Percentiles rank a stretch among this genome's conserved stretches.
These are phyloP conservation scores for Ramularia endophylla DNA, from an alignment of 2,329 filamentous ascomycete species.

Conservation along the genomic window DNA sequence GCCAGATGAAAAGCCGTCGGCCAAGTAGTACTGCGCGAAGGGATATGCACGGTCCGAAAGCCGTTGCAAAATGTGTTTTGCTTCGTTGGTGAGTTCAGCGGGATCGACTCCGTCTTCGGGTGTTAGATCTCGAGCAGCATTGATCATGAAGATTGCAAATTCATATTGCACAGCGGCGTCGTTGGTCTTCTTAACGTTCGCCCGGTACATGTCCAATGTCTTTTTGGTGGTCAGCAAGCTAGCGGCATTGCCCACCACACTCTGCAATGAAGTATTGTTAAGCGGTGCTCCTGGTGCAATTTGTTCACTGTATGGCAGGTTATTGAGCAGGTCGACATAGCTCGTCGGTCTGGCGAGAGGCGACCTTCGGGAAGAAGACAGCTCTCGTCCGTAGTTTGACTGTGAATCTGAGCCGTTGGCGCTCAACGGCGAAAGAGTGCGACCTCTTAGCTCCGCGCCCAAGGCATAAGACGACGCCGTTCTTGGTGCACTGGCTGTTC, in stretches of 20 bases:
- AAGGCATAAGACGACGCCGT: slow-evolving; percentile 73
- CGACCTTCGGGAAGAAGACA: slow-evolving; percentile 49
- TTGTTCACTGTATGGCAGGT: slow-evolving; percentile 73
- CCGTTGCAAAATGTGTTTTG: slow-evolving; percentile 79
- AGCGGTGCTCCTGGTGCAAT: slow-evolving; percentile 58
- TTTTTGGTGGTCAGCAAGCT: slow-evolving; percentile 86
- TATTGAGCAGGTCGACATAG: slow-evolving; percentile 55
- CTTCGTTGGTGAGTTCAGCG: slow-evolving; percentile 71
- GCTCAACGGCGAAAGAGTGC: slow-evolving; percentile 51
- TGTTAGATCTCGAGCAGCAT: slow-evolving; percentile 72
- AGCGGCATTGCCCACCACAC: slow-evolving; percentile 78
- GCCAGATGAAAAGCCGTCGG: slow-evolving; percentile 87
- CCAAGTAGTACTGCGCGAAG: slow-evolving; percentile 96
- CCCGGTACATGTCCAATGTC: slow-evolving; percentile 95
- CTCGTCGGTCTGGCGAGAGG: slow-evolving; percentile 54
- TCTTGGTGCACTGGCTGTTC: slow-evolving; percentile 39
- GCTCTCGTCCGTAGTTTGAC: slow-evolving; percentile 40
- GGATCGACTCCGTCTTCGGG: slow-evolving; percentile 38
- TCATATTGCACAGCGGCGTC: slow-evolving; percentile 89
- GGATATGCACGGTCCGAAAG: slow-evolving; percentile 85
- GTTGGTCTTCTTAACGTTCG: slow-evolving; percentile 95
- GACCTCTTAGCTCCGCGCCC: slow-evolving; percentile 64
- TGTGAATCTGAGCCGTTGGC: slow-evolving; percentile 36
- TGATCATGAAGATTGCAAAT: slow-evolving; percentile 91
- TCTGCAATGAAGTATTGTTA: slow-evolving; percentile 75